Evolutionary conservation across 176 grass and related monocot species (phyloP), one percentile per base, ranked within the genome.

Genomic region (Aegilops longissima): DNA sequence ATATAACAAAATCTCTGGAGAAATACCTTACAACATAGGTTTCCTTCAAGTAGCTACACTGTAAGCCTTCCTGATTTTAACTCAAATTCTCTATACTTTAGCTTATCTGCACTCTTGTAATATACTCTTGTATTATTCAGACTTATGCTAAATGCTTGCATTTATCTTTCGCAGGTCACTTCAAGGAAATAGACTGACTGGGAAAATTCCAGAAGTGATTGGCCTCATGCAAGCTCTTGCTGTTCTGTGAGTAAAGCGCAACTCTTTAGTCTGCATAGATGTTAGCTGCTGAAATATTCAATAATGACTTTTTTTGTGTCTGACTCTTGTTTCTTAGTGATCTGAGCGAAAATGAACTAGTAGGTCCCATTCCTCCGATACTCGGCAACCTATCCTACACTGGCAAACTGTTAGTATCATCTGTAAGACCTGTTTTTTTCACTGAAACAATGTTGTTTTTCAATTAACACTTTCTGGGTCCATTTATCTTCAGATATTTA

Each of bases 161-260:
- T 73, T 88, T 16, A 54, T 84, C 27, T 89, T 87, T 82, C 66
- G 6, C 76, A 99, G 97, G 38, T 99, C 97, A 35, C 92, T 99
- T 78, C 97, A 99, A 92, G 97, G 97, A 86, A 99, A 99, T 89
- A 92, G 68, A 81, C 63, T 99, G 47, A 92, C 73, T 64, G 97
- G 94, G 45, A 93, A 90, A 90, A 97, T 99, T 87, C 97, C 97
- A 54, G 97, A 99, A 74, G 97, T 99, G 86, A 96, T 99, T 86
- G 97, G 97, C 54, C 94, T 99, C 54, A 99, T 99, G 97, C 97
- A 99, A 59, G 97, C 97, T 83, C 97, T 99, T 89, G 97, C 97
- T 77, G 97, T 99, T 61, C 88, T 99, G 97, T 99, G 81, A 99
- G 97, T 91, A 86, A 76, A 63, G 23, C 59, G 9, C 12, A 42